These are phyloP conservation scores for Porphyrellus cyaneotinctus DNA, from an alignment of 768 basidiomycete genomes.

Conservation along the genomic window DNA sequence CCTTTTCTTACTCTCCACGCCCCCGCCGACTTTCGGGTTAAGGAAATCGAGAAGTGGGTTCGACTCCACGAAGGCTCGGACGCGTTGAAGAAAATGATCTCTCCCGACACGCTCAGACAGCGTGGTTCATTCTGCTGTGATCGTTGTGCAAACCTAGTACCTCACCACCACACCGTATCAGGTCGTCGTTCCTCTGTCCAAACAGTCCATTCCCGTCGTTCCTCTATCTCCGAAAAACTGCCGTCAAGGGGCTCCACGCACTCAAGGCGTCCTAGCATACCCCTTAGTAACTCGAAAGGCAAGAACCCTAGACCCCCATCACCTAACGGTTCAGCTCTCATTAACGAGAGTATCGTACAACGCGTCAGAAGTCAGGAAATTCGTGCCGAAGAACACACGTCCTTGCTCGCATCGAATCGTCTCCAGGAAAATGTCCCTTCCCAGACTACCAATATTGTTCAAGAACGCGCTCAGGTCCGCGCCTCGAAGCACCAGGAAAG, in stretches of 20 bases:
- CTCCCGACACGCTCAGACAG: slow-evolving; percentile 20
- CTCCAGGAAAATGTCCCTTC: slow-evolving; percentile 15
- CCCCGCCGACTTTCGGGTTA: slow-evolving; percentile 66
- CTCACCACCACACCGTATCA: slow-evolving; percentile 28
- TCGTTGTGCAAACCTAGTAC: slow-evolving; percentile 33
- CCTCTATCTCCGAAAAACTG: slow-evolving; percentile 20
- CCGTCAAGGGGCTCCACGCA: slow-evolving; percentile 7
- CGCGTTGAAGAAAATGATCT: slow-evolving; percentile 18
- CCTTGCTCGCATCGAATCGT: slow-evolving; percentile 8
- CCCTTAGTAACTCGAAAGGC: slow-evolving; percentile 5
- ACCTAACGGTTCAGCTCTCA: slow-evolving; percentile 7
- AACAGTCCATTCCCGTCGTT: slow-evolving; percentile 24
- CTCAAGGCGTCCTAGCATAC: slow-evolving; percentile 19
- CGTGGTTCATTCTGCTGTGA: slow-evolving; percentile 33
- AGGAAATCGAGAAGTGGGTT: slow-evolving; percentile 80
- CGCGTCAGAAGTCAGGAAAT: slow-evolving; percentile 11
- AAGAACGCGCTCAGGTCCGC: slow-evolving; percentile 15
- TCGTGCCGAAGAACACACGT: slow-evolving; percentile 17
- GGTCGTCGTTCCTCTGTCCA: slow-evolving; percentile 27
- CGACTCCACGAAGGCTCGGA: slow-evolving; percentile 40
- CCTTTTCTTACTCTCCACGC: slow-evolving; percentile 66
- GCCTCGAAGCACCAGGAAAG: slow-evolving; percentile 11
- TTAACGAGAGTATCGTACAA: slow-evolving; percentile 11
- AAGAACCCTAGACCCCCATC: slow-evolving; percentile 8
- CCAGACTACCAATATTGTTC: slow-evolving; percentile 1